These are phyloP conservation scores for Sclerotinia sclerotiorum DNA, from an alignment of 2,329 filamentous ascomycete genomes.

Conservation along the genomic window DNA sequence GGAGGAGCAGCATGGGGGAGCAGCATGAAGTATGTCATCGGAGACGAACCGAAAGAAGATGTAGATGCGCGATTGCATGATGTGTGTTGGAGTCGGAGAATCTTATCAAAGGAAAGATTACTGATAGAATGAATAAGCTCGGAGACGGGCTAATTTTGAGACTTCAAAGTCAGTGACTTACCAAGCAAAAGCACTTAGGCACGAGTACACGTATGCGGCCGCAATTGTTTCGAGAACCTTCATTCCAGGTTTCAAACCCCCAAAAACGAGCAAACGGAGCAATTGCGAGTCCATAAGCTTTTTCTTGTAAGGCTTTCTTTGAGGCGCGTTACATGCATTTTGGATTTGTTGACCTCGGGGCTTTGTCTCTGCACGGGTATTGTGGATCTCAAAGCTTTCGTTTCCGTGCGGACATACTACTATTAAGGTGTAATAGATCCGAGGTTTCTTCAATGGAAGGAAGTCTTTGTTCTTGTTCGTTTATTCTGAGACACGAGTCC, in stretches of 20 bases:
- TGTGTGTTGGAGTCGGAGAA: not conserved
- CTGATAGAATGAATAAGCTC: not conserved
- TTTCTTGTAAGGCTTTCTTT: not conserved
- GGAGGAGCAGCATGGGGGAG: not conserved
- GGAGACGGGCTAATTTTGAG: not conserved
- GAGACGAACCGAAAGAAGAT: conserved; percentile 21
- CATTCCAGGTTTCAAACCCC: not conserved
- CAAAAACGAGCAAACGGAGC: not conserved
- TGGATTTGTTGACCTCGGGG: conserved; percentile 11
- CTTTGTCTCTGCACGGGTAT: conserved; percentile 3
- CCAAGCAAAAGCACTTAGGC: conserved; percentile 10
- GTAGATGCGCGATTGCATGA: conserved; percentile 8
- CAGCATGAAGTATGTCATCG: conserved; percentile 15
- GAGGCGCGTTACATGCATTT: not conserved
- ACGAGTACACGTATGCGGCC: conserved; percentile 8
- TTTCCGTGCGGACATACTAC: conserved; percentile 5
- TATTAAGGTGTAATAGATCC: not conserved
- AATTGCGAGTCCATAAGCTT: not conserved
- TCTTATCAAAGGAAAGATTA: not conserved
- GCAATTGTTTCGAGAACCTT: conserved; percentile 1
- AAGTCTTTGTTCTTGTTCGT: not conserved
- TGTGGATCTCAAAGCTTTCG: not conserved
- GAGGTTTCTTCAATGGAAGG: conserved; percentile 6
- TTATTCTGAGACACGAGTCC: conserved; percentile 2
- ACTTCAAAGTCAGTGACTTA: not conserved